These are phyloP conservation scores for Colletotrichum chrysophilum DNA, from an alignment of 2,329 filamentous ascomycete species.

Conservation along the genomic window DNA sequence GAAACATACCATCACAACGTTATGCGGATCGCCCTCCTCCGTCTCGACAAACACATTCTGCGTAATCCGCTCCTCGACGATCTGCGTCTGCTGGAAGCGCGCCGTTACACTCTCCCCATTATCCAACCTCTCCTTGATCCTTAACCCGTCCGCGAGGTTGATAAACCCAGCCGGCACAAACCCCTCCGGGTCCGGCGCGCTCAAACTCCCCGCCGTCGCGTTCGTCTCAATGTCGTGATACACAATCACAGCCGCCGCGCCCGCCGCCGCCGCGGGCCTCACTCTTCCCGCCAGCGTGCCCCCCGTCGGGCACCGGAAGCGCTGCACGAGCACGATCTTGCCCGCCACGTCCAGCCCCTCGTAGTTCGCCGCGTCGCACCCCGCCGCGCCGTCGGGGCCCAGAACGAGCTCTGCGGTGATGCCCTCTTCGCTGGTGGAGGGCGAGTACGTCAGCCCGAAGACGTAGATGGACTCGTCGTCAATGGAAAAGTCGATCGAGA, in stretches of 20 bases:
- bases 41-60: constrained; percentile 54
- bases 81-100: constrained; percentile 37
- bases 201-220: constrained; percentile 34
- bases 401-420: constrained; percentile 37
- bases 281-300: constrained; percentile 37
- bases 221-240: constrained; percentile 36
- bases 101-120: constrained; percentile 41
- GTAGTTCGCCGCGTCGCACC: constrained; percentile 31
- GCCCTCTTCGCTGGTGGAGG: constrained; percentile 49
- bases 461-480: constrained; percentile 31
- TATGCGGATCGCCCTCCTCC: constrained; percentile 46
- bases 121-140: constrained; percentile 41
- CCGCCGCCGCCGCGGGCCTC: constrained; percentile 31
- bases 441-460: constrained; percentile 48
- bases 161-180: constrained; percentile 34
- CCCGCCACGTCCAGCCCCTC: constrained; percentile 28
- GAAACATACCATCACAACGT: constrained; percentile 37
- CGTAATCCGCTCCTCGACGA: constrained; percentile 44
- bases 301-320: constrained; percentile 33
- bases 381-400: constrained; percentile 30
- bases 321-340: constrained; percentile 39
- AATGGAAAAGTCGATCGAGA: constrained; percentile 20
- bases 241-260: constrained; percentile 34
- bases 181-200: constrained; percentile 29
- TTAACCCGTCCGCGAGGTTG: constrained; percentile 42